phyloP scores from a whole-genome alignment of 208 protist genomes.

The Crithidia fasciculata region DNA sequence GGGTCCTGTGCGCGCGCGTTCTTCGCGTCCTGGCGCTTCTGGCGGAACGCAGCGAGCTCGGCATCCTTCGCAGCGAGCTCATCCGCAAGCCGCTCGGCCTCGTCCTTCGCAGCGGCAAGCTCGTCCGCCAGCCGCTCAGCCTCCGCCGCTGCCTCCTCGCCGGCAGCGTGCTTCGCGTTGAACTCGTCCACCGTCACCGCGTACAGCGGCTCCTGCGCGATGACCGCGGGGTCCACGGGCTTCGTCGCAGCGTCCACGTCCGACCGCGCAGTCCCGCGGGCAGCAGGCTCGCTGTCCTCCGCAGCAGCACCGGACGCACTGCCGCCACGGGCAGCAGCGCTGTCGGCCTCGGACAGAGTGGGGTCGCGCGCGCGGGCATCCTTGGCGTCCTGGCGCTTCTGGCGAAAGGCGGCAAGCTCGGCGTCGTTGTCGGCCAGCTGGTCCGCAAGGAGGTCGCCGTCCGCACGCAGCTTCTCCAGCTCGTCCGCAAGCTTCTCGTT shows the following conservation, averaged over 20 bases:
- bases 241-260: constrained; percentile 7
- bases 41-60: constrained; percentile 14
- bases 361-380: constrained; percentile 8
- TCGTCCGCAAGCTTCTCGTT: constrained; percentile 8
- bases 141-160: constrained; percentile 1
- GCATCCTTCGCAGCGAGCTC: constrained; percentile 25
- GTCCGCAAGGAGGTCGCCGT: constrained; percentile 6
- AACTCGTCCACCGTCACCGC: constrained; percentile 4
- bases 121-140: constrained; percentile 2
- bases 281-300: not conserved
- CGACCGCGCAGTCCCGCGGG: constrained; percentile 1
- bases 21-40: constrained; percentile 20
- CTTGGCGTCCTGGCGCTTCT: constrained; percentile 14
- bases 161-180: constrained; percentile 12
- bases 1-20: constrained; percentile 11
- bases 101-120: not conserved
- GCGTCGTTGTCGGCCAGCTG: constrained; percentile 21
- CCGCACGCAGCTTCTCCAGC: not conserved
- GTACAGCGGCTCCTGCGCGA: constrained; percentile 6
- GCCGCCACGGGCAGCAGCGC: not conserved
- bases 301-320: not conserved
- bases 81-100: constrained; percentile 5
- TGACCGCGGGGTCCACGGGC: constrained; percentile 2
- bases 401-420: constrained; percentile 8
- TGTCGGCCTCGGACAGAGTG: constrained; percentile 14